phyloP scores from a whole-genome alignment of 2,329 filamentous ascomycete genomes.

The Neophaeococcomyces aloes region DNA sequence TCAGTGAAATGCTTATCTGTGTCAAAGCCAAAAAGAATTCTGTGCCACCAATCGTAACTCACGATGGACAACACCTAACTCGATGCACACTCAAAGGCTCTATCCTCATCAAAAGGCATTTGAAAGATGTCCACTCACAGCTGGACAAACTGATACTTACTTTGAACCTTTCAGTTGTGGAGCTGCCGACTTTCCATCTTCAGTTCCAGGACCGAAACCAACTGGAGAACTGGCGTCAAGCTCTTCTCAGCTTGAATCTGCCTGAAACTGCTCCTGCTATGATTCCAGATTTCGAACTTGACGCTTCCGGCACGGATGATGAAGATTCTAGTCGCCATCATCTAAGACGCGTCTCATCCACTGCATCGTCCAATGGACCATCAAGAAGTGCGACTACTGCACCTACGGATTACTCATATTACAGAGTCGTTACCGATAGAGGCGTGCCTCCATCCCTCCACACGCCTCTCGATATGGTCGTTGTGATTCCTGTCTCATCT shows the following conservation, averaged over 20 bases:
- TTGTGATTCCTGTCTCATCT: constrained; percentile 92
- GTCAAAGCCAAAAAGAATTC: constrained; percentile 87
- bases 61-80: constrained; percentile 51
- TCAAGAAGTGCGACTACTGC: constrained; percentile 76
- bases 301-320: constrained; percentile 74
- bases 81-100: constrained; percentile 91
- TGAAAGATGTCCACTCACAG: constrained; percentile 70
- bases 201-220: constrained; percentile 75
- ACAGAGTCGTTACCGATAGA: constrained; percentile 35
- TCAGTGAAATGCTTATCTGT: constrained; percentile 98
- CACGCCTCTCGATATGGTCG: constrained; percentile 87
- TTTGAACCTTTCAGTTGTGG: constrained; percentile 77
- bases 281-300: constrained; percentile 60
- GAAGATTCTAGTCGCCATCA: constrained; percentile 60
- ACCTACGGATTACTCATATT: constrained; percentile 81
- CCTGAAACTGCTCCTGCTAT: constrained; percentile 39
- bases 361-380: constrained; percentile 71
- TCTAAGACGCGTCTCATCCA: constrained; percentile 67
- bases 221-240: constrained; percentile 81
- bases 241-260: constrained; percentile 70
- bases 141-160: constrained; percentile 74
- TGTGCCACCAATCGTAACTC: constrained; percentile 56
- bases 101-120: constrained; percentile 94
- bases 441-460: constrained; percentile 51
- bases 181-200: constrained; percentile 88